Evolutionary conservation across 2,329 filamentous ascomycete genomes (phyloP), one percentile per base, ranked within the genome.

Genomic region (Fusarium sp.): DNA sequence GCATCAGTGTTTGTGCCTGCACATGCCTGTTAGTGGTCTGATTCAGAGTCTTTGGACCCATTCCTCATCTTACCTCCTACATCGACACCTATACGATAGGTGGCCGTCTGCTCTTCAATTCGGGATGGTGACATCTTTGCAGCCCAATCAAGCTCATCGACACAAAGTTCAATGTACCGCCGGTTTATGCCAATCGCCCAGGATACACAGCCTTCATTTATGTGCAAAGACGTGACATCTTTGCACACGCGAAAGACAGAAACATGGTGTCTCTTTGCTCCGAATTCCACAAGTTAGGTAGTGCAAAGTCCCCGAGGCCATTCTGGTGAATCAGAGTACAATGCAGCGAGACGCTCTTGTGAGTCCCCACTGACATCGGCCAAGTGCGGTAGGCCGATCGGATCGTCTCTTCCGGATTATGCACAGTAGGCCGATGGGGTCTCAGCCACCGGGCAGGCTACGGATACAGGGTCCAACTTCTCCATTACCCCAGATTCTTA

Each of bases 1-100:
- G 70, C 70, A 10, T 73, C 70, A 1, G 70, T 71, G 25, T 72
- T 72, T 43, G 70, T 72, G 12, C 47, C 47, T 52, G 6, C 27
- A n/a, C 15, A 27, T 32, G 10, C 12, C 17, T 32, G 27, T 52
- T 5, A 52, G 47, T 52, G 25, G 47, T 32, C 47, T 32, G 25
- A 52, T 52, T 52, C 8, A 50, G 15, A 17, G 9, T 30, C 9
- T 17, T 6, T 4, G 47, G 10, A 52, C 47, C 25, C 27, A 52
- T n/a, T n/a, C n/a, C 47, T 14, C 17, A 52, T 52, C 47, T 52
- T 52, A 11, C 70, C 70, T 20, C 40, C 59, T 30, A 64, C 45
- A 14, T 59, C 63, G 8, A 63, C 32, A 7, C 52, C 43, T 12
- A 57, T 67, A 6, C 40, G 63, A 17, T 32, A 52, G 2, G 47